Percentiles rank a stretch among this genome's conserved stretches.
phyloP scores from a whole-genome alignment of 495 filamentous ascomycete genomes.

The Penicillium chermesinum region DNA sequence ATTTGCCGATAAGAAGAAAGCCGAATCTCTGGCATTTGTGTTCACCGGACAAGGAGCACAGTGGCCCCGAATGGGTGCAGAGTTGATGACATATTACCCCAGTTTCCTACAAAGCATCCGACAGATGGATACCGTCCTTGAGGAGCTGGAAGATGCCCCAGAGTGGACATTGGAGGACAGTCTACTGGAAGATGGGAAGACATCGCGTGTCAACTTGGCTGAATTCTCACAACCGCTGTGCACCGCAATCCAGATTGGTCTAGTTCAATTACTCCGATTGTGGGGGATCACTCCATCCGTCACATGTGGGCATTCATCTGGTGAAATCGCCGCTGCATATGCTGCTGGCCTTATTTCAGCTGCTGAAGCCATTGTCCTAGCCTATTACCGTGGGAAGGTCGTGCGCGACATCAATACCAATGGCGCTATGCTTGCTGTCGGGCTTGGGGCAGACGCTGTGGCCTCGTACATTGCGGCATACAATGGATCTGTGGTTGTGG shows the following conservation, averaged over 20 bases:
- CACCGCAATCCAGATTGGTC: background rate
- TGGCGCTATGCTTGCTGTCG: constrained; percentile 27
- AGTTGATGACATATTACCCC: constrained; percentile 20
- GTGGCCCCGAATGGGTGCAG: constrained; percentile 34
- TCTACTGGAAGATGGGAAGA: background rate
- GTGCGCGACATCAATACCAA: constrained; percentile 18
- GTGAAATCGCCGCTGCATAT: constrained; percentile 36
- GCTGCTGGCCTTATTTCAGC: constrained; percentile 9
- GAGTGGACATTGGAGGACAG: background rate
- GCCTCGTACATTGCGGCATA: constrained; percentile 7
- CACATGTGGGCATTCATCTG: constrained; percentile 30
- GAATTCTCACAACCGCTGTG: background rate
- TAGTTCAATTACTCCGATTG: background rate
- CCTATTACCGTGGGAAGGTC: background rate
- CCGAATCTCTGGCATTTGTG: constrained; percentile 16
- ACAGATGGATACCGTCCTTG: constrained; percentile 12
- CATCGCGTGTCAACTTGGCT: background rate
- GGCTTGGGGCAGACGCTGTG: constrained; percentile 11
- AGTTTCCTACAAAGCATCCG: constrained; percentile 16
- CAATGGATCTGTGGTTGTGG: background rate
- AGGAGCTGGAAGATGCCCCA: constrained; percentile 9
- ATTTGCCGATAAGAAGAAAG: background rate
- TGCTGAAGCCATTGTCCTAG: background rate
- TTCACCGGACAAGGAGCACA: constrained; percentile 38
- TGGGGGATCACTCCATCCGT: constrained; percentile 24